A percentile compares a stretch with the other conserved stretches of the same genome.
phyloP scores from a whole-genome alignment of 345 rosid species.

The Ceriops decandra region DNA sequence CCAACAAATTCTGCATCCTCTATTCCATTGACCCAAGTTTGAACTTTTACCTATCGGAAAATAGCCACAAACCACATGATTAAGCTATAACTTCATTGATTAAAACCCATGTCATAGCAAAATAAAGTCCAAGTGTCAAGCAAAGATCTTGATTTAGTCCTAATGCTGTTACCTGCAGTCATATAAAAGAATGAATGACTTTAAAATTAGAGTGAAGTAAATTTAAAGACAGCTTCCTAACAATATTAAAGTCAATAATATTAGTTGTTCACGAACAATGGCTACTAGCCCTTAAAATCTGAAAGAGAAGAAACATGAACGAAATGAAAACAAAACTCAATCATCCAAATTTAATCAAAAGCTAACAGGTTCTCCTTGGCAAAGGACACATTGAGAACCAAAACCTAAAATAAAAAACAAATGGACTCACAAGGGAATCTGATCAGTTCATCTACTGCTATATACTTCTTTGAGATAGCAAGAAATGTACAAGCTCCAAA shows the following conservation, averaged over 20 bases:
- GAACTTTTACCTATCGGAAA: conserved; percentile 80
- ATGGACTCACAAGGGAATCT: not conserved
- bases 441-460: not conserved
- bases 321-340: conserved; percentile 1
- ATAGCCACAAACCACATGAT: not conserved
- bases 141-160: not conserved
- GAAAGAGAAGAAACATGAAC: not conserved
- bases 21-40: conserved; percentile 77
- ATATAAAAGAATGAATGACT: too few relatives aligned
- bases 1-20: conserved; percentile 91
- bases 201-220: too few relatives aligned
- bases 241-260: too few relatives aligned
- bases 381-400: not conserved
- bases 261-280: too few relatives aligned
- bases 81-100: not conserved
- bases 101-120: conserved; percentile 8
- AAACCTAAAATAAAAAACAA: not conserved
- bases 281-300: not conserved
- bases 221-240: too few relatives aligned
- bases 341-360: not conserved
- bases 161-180: too few relatives aligned
- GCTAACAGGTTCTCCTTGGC: not conserved
- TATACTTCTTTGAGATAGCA: not conserved
- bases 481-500: not conserved
- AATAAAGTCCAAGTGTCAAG: not conserved